Conservation (phyloP, 139 green algal species). For the Chlamydomonas sp. region DNA sequence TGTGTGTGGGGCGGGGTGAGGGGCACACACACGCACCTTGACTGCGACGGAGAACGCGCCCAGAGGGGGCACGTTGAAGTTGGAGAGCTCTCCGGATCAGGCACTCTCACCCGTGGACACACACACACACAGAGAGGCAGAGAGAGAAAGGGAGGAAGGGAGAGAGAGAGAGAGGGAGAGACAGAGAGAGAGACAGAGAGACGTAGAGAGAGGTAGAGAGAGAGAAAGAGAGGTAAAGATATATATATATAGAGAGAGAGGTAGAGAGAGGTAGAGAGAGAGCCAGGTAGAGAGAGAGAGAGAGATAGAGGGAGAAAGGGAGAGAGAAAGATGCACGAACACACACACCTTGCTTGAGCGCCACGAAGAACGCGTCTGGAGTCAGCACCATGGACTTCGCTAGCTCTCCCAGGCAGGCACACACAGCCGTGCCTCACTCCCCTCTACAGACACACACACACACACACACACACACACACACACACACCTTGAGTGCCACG, state of each 20-base stretch:
- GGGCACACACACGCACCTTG: too few species aligned
- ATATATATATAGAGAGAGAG: too few species aligned
- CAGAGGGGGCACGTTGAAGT: slow-evolving; percentile 21
- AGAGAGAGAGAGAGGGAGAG: slow-evolving; percentile 4
- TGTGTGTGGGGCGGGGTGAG: too few species aligned
- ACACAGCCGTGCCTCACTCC: background rate
- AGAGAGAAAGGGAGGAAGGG: background rate
- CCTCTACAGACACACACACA: background rate
- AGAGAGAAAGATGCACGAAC: background rate
- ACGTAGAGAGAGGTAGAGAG: too few species aligned
- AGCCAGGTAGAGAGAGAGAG: too few species aligned
- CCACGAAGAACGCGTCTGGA: too few species aligned
- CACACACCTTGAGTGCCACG: background rate
- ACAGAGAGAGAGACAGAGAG: slow-evolving; percentile 3
- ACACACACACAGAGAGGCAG: background rate
- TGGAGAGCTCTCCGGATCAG: background rate
- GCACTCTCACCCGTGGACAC: background rate
- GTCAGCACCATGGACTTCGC: too few species aligned
- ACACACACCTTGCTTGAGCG: too few species aligned
- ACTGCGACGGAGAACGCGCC: slow-evolving; percentile 49
- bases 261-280: too few species aligned
- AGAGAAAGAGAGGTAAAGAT: too few species aligned
- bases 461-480: slow-evolving; percentile 9
- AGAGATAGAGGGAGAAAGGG: too few species aligned
- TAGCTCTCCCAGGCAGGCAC: too few species aligned